phyloP scores from a whole-genome alignment of 768 basidiomycete species.

The Daedaleopsis nitida region DNA sequence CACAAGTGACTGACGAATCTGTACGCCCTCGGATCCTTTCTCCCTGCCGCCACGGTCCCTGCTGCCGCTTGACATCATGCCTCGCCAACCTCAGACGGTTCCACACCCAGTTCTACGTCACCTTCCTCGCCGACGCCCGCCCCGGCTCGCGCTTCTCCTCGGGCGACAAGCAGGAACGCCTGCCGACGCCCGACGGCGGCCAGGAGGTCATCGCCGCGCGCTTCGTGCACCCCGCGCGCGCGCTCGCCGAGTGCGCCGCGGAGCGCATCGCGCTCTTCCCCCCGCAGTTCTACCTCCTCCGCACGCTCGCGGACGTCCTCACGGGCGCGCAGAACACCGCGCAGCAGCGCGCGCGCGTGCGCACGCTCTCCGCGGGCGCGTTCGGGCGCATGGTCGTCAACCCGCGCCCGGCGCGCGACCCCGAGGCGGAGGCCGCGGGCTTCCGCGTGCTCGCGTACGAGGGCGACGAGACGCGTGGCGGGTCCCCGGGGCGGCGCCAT shows the following conservation, averaged over 20 bases:
- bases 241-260: conserved; percentile 52
- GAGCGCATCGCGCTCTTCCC: conserved; percentile 66
- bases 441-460: conserved; percentile 59
- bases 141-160: conserved; percentile 56
- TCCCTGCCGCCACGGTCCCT: background rate
- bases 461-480: conserved; percentile 70
- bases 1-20: background rate
- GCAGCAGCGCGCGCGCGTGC: conserved; percentile 49
- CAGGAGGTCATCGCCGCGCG: conserved; percentile 69
- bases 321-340: conserved; percentile 41
- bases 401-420: conserved; percentile 43
- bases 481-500: conserved; percentile 59
- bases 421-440: conserved; percentile 42
- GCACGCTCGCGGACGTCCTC: conserved; percentile 59
- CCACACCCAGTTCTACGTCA: conserved; percentile 68
- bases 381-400: conserved; percentile 68
- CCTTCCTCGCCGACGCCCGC: conserved; percentile 52
- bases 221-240: conserved; percentile 59
- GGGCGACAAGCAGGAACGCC: conserved; percentile 54
- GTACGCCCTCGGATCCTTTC: background rate
- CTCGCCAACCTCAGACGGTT: conserved; percentile 52
- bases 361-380: conserved; percentile 48
- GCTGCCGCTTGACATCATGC: background rate
- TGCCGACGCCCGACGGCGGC: conserved; percentile 71
- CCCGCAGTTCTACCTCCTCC: conserved; percentile 72